A percentile compares a stretch with the other conserved stretches of the same genome.
phyloP scores from a whole-genome alignment of 2,329 filamentous ascomycete species.

The Aureobasidium sp. region DNA sequence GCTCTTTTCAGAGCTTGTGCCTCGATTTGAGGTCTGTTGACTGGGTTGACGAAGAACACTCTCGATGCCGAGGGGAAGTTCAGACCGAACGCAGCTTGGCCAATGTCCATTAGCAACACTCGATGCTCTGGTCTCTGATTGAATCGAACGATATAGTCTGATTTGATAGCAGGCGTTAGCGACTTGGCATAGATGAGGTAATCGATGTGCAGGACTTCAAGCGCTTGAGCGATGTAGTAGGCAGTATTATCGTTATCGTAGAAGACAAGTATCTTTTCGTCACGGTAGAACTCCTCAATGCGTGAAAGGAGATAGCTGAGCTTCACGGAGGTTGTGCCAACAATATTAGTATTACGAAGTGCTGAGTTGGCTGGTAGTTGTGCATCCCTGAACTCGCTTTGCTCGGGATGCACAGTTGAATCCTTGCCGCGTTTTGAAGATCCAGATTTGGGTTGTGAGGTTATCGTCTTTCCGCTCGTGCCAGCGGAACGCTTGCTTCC shows the following conservation, averaged over 20 bases:
- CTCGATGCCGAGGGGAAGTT: slow-evolving; percentile 77
- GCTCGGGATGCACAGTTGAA: not conserved
- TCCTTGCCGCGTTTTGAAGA: not conserved
- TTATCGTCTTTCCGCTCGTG: not conserved
- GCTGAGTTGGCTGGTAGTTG: slow-evolving; percentile 39
- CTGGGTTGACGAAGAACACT: slow-evolving; percentile 83
- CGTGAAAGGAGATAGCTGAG: slow-evolving; percentile 75
- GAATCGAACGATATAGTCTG: slow-evolving; percentile 73
- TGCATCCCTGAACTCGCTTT: not conserved
- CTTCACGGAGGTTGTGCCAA: slow-evolving; percentile 82
- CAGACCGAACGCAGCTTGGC: slow-evolving; percentile 78
- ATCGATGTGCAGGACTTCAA: slow-evolving; percentile 63
- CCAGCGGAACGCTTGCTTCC: slow-evolving; percentile 25
- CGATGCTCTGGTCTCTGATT: slow-evolving; percentile 61
- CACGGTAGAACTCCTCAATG: slow-evolving; percentile 58
- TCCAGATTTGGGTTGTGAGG: not conserved
- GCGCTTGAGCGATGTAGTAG: slow-evolving; percentile 73
- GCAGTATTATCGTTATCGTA: slow-evolving; percentile 84
- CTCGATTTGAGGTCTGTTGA: slow-evolving; percentile 75
- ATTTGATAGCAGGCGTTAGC: slow-evolving; percentile 54
- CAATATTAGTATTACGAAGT: slow-evolving; percentile 53
- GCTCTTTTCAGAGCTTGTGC: slow-evolving; percentile 88
- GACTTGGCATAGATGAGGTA: slow-evolving; percentile 61
- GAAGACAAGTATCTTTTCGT: slow-evolving; percentile 86
- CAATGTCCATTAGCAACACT: slow-evolving; percentile 86